phyloP scores from a whole-genome alignment of 2,329 filamentous ascomycete species.

The Penicillium sp. region DNA sequence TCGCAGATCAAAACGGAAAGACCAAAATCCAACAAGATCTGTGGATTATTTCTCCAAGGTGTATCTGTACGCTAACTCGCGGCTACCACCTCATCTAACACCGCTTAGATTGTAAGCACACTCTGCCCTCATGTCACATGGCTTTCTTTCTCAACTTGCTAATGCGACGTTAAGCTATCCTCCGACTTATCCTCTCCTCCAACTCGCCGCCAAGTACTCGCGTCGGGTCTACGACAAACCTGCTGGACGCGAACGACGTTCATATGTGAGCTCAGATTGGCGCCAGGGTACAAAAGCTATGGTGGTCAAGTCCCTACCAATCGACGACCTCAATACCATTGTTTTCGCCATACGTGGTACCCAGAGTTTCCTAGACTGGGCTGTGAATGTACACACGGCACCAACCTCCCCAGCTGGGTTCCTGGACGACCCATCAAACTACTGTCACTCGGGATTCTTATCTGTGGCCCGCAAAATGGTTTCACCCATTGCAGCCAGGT shows the following conservation, averaged over 20 bases:
- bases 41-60: constrained; percentile 71
- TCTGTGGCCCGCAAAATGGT: constrained; percentile 74
- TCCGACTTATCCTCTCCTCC: constrained; percentile 73
- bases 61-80: constrained; percentile 74
- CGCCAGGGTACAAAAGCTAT: constrained; percentile 77
- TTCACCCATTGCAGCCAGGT: constrained; percentile 65
- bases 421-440: constrained; percentile 73
- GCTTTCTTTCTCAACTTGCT: background rate
- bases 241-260: constrained; percentile 60
- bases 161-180: constrained; percentile 55
- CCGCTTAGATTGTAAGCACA: constrained; percentile 63
- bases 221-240: constrained; percentile 70
- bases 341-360: constrained; percentile 83
- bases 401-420: constrained; percentile 67
- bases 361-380: constrained; percentile 80
- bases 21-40: constrained; percentile 8
- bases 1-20: constrained; percentile 1
- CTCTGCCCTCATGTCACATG: too few species aligned
- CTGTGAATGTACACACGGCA: constrained; percentile 72
- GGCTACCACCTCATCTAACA: constrained; percentile 65
- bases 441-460: constrained; percentile 79
- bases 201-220: constrained; percentile 75
- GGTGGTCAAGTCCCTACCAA: constrained; percentile 76
- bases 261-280: constrained; percentile 71
- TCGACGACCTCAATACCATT: constrained; percentile 74